These are phyloP conservation scores for Chrysoporthe cubensis DNA, from an alignment of 2,329 filamentous ascomycete genomes.

Conservation along the genomic window DNA sequence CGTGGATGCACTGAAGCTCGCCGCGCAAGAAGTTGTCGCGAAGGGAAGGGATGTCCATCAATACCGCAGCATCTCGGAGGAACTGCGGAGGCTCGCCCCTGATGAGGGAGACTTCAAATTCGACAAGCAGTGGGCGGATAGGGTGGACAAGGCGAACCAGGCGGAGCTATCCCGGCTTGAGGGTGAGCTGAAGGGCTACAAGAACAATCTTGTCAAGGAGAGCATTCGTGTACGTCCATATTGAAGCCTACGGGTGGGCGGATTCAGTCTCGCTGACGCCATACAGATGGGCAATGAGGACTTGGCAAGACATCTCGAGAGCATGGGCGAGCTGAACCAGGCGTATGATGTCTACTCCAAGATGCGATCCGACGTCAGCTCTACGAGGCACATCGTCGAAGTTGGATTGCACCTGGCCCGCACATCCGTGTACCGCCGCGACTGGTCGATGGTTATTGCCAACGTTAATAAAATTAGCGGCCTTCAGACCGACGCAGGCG, in stretches of 20 bases:
- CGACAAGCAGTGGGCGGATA: constrained; percentile 78
- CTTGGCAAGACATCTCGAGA: constrained; percentile 80
- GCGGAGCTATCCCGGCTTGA: constrained; percentile 77
- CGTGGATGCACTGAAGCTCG: constrained; percentile 78
- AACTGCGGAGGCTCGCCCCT: constrained; percentile 66
- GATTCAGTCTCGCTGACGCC: constrained; percentile 4
- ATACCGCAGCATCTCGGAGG: constrained; percentile 72
- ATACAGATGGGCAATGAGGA: constrained; percentile 91
- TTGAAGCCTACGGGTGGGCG: no score
- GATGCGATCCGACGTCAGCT: constrained; percentile 91
- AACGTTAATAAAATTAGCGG: constrained; percentile 66
- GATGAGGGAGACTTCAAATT: constrained; percentile 67
- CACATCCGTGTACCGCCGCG: constrained; percentile 74
- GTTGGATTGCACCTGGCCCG: constrained; percentile 79
- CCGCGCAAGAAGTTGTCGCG: constrained; percentile 72
- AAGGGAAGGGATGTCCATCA: constrained; percentile 70
- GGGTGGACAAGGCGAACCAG: constrained; percentile 67
- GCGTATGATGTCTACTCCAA: constrained; percentile 79
- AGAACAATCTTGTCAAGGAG: constrained; percentile 96
- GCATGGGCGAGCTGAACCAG: constrained; percentile 71
- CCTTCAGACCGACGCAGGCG: constrained; percentile 50
- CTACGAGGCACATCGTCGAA: constrained; percentile 79
- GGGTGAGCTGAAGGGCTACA: constrained; percentile 85
- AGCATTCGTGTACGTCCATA: constrained; percentile 75
- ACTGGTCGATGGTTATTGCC: constrained; percentile 73